Base-by-base conservation (phyloP, 1,139 yeast species). In the Zygoascus meyerae region DNA sequence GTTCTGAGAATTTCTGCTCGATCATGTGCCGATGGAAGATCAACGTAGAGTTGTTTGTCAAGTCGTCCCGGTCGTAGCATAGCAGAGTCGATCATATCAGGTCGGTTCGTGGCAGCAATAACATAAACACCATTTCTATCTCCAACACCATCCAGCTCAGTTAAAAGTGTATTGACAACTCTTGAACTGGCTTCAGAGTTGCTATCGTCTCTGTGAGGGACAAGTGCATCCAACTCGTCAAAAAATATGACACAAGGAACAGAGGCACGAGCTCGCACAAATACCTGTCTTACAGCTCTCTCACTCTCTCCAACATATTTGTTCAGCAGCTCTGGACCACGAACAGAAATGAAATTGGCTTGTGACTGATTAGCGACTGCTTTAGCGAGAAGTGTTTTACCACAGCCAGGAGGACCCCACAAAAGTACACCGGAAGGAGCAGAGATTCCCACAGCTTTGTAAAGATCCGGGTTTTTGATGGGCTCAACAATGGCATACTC, bases 401-500 rank as follows among this genome's bases (percentile, higher is more conserved):
- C 98, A 70, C 97, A 92, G 17, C 98, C 98, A 2, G 98, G 98
- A 1, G 98, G 99, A 0, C 99, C 99, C 98, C 98, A 92, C 73
- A 92, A 76, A 16, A 92, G 70, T 0, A 92, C 98, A 47, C 99
- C 99, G 0, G 97, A 90, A 1, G 98, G 97, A 0, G 97, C 96
- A 46, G 89, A 79, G 34, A 92, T 90, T 65, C 99, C 99, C 8
- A 92, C 97, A 53, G 83, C 81, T 53, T 80, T 81, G 61, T 85
- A 92, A 15, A 92, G 69, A 54, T 90, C 97, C 1, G 99, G 99
- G 55, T 89, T 79, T 58, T 84, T 83, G 55, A 92, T 90, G 1
- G 98, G 98, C 62, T 90, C 97, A 1, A 94, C 98, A 54, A 92
- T 89, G 15, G 97, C 95, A 92, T 90, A 89, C 62, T 92, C 96